Evolutionary conservation across 2,329 filamentous ascomycete species (phyloP), one percentile per base, ranked within the genome.

Genomic region (Xylaria sp.): DNA sequence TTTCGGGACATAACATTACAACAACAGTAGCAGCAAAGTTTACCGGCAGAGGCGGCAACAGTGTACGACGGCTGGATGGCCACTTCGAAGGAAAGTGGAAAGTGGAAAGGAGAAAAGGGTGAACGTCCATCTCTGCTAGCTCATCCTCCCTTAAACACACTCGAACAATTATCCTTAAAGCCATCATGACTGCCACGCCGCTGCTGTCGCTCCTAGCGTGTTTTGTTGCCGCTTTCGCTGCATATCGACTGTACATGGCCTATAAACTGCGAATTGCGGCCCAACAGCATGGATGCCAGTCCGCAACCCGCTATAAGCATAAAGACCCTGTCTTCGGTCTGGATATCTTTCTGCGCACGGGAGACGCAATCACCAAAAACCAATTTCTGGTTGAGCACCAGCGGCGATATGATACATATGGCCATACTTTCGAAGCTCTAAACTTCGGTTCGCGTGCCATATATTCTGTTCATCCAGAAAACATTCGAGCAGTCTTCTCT

Each of bases 321-420:
- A 73, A 68, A 61, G 70, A 73, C 63, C 71, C 71, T 40, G 23
- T 72, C 31, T 71, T 73, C 48, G 72, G 72, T 61, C 60, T 73
- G 61, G 72, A 73, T 67, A 71, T 72, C 49, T 73, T 73, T 58
- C 68, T 73, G 68, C 59, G 70, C 48, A 72, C 72, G 23, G 72
- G 64, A 53, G 65, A 71, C 66, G 72, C 72, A 31, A 71, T 73
- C 46, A 66, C 71, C 66, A 73, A 73, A 38, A 73, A 73, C 65
- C 57, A 69, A 56, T 73, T 73, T 49, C 59, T 73, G 66, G 70
- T 65, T 48, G 70, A 73, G 59, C 71, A 72, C 59, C 72, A 73
- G 70, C 72, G 68, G 66, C 70, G 72, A 68, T 73, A 70, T 62
- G 70, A 73, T 68, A 68, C 70, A 65, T 71, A 70, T 70, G 70